Conservation (phyloP, 805 yeast genomes). For the Cyberlindnera euphorbiae region DNA sequence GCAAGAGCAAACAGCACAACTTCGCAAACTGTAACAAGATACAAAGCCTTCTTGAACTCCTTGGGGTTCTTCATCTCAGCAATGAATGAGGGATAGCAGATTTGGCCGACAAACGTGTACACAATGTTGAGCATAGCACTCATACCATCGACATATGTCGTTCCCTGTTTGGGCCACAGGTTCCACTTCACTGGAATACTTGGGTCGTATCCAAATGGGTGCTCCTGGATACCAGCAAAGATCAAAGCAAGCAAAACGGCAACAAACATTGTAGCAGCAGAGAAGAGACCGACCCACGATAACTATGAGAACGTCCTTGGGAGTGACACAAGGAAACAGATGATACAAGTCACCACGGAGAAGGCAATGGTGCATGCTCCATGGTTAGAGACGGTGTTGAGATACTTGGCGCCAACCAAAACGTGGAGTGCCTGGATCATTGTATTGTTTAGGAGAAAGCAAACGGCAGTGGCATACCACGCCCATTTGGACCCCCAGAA, state of each 20-base stretch:
- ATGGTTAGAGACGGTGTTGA: constrained; percentile 49
- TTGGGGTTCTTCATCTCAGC: constrained; percentile 53
- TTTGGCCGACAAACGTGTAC: constrained; percentile 61
- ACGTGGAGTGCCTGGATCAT: constrained; percentile 57
- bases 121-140: constrained; percentile 53
- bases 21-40: constrained; percentile 47
- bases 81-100: constrained; percentile 58
- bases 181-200: constrained; percentile 37
- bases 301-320: constrained; percentile 54
- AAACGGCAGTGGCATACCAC: constrained; percentile 53
- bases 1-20: constrained; percentile 46
- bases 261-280: constrained; percentile 53
- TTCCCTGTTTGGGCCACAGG: constrained; percentile 47
- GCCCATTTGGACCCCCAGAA: constrained; percentile 47
- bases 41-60: constrained; percentile 53
- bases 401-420: constrained; percentile 53
- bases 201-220: constrained; percentile 39
- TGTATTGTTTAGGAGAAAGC: constrained; percentile 50
- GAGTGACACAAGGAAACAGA: constrained; percentile 47
- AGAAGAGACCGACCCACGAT: constrained; percentile 46
- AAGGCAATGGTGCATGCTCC: constrained; percentile 50
- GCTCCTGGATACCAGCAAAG: constrained; percentile 49
- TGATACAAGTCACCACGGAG: constrained; percentile 42
- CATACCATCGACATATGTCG: constrained; percentile 52
- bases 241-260: constrained; percentile 49